These are phyloP conservation scores for Pythium diclinum DNA, from an alignment of 352 stramenopile species.

Conservation along the genomic window DNA sequence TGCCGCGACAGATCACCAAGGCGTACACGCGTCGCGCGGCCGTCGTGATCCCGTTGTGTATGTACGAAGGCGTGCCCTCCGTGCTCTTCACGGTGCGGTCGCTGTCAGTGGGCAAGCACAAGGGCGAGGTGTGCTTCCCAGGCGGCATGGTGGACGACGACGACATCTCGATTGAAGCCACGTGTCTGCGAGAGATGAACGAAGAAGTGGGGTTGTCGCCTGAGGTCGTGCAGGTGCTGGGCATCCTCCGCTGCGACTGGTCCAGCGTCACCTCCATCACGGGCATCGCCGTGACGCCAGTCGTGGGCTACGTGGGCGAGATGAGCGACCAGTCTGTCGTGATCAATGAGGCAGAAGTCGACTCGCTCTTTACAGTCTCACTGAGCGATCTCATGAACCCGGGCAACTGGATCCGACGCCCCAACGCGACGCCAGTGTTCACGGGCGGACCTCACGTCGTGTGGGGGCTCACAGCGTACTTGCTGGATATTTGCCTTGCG, in stretches of 20 bases:
- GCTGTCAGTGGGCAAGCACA: slow-evolving; percentile 89
- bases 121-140: slow-evolving; percentile 96
- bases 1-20: slow-evolving; percentile 93
- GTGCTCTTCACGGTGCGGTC: slow-evolving; percentile 96
- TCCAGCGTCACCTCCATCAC: slow-evolving; percentile 93
- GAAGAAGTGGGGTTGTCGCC: slow-evolving; percentile 94
- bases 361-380: slow-evolving; percentile 95
- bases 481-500: slow-evolving; percentile 88
- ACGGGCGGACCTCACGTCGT: slow-evolving; percentile 93
- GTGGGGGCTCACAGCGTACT: slow-evolving; percentile 96
- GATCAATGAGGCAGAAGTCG: slow-evolving; percentile 95
- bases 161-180: slow-evolving; percentile 93
- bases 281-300: slow-evolving; percentile 96
- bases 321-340: slow-evolving; percentile 88
- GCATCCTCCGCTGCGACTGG: slow-evolving; percentile 96
- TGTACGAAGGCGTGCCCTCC: slow-evolving; percentile 92
- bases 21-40: slow-evolving; percentile 89
- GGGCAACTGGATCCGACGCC: slow-evolving; percentile 74
- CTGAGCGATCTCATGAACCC: slow-evolving; percentile 85
- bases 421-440: slow-evolving; percentile 91
- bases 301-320: slow-evolving; percentile 95
- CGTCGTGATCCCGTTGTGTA: slow-evolving; percentile 96
- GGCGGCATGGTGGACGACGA: slow-evolving; percentile 93
- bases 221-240: slow-evolving; percentile 89
- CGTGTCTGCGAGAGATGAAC: slow-evolving; percentile 97